A percentile compares a stretch with the other conserved stretches of the same genome.
These are phyloP conservation scores for Populus ilicifolia DNA, from an alignment of 345 rosid genomes.

Conservation along the genomic window DNA sequence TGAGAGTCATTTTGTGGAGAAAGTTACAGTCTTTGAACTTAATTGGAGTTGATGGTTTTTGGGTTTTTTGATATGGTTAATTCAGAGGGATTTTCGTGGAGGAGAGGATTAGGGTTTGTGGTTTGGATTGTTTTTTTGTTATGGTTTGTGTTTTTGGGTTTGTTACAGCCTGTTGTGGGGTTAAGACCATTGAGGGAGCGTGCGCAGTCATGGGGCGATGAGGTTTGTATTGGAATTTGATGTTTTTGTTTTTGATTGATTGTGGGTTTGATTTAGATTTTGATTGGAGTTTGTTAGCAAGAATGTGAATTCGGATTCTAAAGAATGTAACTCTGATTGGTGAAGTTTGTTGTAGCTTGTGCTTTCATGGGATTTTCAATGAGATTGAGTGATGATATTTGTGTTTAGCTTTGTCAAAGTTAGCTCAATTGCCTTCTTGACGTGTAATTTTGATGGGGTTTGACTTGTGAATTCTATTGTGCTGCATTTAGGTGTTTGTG, in stretches of 20 bases:
- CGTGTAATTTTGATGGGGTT: background rate
- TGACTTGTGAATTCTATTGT: background rate
- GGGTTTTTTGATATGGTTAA: slow-evolving; percentile 39
- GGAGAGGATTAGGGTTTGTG: slow-evolving; percentile 40
- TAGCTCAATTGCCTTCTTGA: background rate
- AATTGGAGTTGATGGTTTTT: slow-evolving; percentile 24
- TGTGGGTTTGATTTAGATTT: slow-evolving; percentile 4
- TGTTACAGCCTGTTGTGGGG: slow-evolving; percentile 51
- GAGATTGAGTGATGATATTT: background rate
- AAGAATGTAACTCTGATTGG: slow-evolving; percentile 10
- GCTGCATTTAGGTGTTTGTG: background rate
- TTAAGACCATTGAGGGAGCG: slow-evolving; percentile 81
- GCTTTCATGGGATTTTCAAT: background rate
- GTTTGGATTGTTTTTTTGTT: slow-evolving; percentile 40
- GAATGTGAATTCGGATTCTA: slow-evolving; percentile 6
- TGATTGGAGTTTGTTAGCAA: background rate
- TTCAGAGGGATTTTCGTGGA: slow-evolving; percentile 14
- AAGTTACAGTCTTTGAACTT: slow-evolving; percentile 6
- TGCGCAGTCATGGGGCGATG: slow-evolving; percentile 90
- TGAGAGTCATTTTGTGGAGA: background rate
- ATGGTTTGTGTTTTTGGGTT: slow-evolving; percentile 41
- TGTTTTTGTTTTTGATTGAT: slow-evolving; percentile 12
- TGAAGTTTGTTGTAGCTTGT: slow-evolving; percentile 9
- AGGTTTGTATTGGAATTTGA: slow-evolving; percentile 47
- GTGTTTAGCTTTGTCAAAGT: background rate